Conservation (phyloP, 805 yeast species). For the Myxozyma sirexii region DNA sequence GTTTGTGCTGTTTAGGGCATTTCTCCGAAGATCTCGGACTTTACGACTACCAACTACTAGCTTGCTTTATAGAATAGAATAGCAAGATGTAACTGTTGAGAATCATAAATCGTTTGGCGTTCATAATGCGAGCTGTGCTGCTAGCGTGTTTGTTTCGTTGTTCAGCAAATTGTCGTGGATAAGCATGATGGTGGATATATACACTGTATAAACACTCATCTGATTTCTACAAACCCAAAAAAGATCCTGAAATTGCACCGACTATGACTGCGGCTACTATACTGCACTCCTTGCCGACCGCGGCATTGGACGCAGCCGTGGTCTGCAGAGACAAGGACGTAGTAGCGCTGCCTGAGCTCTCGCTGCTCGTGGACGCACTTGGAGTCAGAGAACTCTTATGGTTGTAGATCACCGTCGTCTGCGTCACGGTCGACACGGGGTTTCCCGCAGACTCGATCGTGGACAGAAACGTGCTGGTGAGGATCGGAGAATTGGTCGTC, state of each 20-base stretch:
- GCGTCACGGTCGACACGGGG: slow-evolving; percentile 20
- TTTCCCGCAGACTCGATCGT: slow-evolving; percentile 9
- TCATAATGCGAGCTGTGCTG: too few relatives aligned
- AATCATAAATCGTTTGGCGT: too few relatives aligned
- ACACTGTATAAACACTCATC: too few relatives aligned
- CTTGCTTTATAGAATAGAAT: too few relatives aligned
- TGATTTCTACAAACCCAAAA: background rate
- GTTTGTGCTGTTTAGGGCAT: background rate
- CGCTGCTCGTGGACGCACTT: background rate
- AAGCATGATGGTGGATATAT: too few relatives aligned
- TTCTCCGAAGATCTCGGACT: background rate
- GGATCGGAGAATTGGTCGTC: slow-evolving; percentile 1
- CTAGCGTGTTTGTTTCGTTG: too few relatives aligned
- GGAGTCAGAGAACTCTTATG: background rate
- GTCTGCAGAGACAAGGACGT: slow-evolving; percentile 8
- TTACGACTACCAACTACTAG: too few relatives aligned
- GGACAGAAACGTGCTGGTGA: slow-evolving; percentile 13
- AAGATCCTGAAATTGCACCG: slow-evolving; percentile 9
- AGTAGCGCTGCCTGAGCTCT: background rate
- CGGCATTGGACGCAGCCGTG: slow-evolving; percentile 11
- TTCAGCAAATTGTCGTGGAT: too few relatives aligned
- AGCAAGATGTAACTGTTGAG: too few relatives aligned
- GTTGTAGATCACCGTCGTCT: slow-evolving; percentile 13
- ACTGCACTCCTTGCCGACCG: background rate
- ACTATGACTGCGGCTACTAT: slow-evolving; percentile 1